Evolutionary conservation across 1,284 basidiomycete species (phyloP).

Genomic region (Leccinum griseonigrum): DNA sequence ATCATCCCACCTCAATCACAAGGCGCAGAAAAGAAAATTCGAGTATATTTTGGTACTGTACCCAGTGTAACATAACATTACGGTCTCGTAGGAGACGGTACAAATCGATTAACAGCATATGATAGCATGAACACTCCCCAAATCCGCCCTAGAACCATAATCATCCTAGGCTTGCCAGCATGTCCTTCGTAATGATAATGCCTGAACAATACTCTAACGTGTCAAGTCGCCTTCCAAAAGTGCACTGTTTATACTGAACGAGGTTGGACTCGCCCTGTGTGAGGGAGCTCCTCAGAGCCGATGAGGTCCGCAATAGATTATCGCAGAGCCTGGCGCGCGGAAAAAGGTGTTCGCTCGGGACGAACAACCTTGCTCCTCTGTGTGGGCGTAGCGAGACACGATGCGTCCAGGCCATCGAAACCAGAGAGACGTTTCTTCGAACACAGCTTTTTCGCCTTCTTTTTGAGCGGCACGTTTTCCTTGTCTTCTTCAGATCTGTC

Average conservation of each 20-base stretch:
- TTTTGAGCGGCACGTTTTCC: slow-evolving; percentile 51
- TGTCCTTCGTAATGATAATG: slow-evolving; percentile 7
- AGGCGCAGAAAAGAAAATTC: not conserved
- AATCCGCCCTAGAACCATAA: slow-evolving; percentile 15
- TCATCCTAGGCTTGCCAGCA: not conserved
- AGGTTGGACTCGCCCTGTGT: not conserved
- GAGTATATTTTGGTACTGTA: slow-evolving; percentile 12
- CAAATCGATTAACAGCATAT: slow-evolving; percentile 34
- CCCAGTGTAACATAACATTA: slow-evolving; percentile 31
- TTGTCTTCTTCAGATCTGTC: slow-evolving; percentile 41
- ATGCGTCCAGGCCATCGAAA: slow-evolving; percentile 19
- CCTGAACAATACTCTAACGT: slow-evolving; percentile 3
- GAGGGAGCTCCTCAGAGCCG: not conserved
- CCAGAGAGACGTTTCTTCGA: slow-evolving; percentile 24
- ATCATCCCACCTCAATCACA: not conserved
- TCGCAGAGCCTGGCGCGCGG: slow-evolving; percentile 21
- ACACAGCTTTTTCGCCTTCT: slow-evolving; percentile 40
- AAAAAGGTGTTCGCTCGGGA: slow-evolving; percentile 16
- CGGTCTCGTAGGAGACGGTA: slow-evolving; percentile 26
- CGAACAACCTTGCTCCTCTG: slow-evolving; percentile 14
- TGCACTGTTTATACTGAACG: not conserved
- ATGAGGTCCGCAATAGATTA: slow-evolving; percentile 6
- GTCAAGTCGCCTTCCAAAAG: not conserved
- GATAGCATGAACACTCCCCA: slow-evolving; percentile 28
- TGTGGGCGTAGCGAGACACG: slow-evolving; percentile 7